These are phyloP conservation scores for Yamadazyma diospyri DNA, from an alignment of 1,139 yeast genomes.

Conservation along the genomic window DNA sequence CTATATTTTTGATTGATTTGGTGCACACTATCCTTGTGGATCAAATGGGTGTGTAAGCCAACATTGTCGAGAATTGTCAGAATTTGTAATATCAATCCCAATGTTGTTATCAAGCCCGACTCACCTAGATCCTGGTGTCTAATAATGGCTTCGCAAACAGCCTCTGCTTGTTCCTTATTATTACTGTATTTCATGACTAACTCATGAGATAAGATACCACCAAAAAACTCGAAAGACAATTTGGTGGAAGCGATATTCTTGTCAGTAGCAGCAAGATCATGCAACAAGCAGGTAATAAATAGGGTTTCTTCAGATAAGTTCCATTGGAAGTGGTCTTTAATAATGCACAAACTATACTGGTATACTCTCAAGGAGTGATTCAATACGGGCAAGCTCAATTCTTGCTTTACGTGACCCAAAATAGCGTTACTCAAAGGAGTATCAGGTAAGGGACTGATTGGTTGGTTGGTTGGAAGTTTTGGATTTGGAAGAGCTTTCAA, in stretches of 20 bases:
- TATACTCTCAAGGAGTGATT: conserved; percentile 34
- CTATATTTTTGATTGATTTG: conserved; percentile 25
- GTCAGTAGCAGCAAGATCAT: conserved; percentile 36
- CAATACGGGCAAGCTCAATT: conserved; percentile 25
- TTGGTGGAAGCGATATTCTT: conserved; percentile 34
- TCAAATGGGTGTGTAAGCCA: conserved; percentile 29
- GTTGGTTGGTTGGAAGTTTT: conserved; percentile 25
- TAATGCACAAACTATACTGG: conserved; percentile 30
- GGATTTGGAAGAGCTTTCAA: conserved; percentile 25
- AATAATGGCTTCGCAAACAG: conserved; percentile 37
- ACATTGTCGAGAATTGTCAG: conserved; percentile 37
- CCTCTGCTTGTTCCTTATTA: conserved; percentile 32
- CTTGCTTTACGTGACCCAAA: conserved; percentile 22
- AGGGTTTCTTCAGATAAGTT: conserved; percentile 29
- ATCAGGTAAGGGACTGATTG: conserved; percentile 20
- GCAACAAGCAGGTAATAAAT: conserved; percentile 32
- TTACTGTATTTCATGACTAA: conserved; percentile 24
- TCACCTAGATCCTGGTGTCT: conserved; percentile 38
- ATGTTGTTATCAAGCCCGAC: conserved; percentile 32
- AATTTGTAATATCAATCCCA: conserved; percentile 35
- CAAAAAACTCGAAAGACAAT: conserved; percentile 37
- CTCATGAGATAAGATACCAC: conserved; percentile 32
- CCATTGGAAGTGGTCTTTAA: conserved; percentile 36
- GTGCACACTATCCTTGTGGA: conserved; percentile 29
- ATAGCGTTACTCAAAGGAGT: conserved; percentile 19